Evolutionary conservation across 495 filamentous ascomycete genomes (phyloP).

Genomic region (Xylaria cubensis): DNA sequence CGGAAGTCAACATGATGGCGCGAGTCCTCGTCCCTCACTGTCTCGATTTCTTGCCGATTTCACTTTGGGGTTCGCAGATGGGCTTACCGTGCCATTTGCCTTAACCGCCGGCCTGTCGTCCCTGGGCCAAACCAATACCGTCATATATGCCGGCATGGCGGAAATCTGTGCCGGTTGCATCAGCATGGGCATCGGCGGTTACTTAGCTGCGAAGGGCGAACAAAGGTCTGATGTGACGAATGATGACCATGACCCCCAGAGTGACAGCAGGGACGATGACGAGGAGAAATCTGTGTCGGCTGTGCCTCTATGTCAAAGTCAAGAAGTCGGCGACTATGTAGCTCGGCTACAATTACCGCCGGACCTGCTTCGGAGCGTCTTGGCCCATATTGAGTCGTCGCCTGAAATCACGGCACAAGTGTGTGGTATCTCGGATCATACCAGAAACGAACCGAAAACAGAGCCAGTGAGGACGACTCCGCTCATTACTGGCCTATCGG

Average conservation of each 20-base stretch:
- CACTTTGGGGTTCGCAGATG: conserved; percentile 65
- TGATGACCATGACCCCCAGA: conserved; percentile 12
- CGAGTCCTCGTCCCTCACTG: conserved; percentile 21
- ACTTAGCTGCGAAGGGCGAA: conserved; percentile 75
- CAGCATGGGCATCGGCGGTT: conserved; percentile 75
- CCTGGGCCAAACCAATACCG: conserved; percentile 67
- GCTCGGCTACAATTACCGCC: conserved; percentile 60
- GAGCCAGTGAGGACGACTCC: conserved; percentile 36
- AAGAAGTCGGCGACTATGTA: conserved; percentile 36
- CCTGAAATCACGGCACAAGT: conserved; percentile 57
- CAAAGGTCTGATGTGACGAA: conserved; percentile 35
- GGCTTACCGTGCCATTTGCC: conserved; percentile 70
- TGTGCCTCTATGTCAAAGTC: conserved; percentile 16
- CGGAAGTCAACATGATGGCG: conserved; percentile 11
- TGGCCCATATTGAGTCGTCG: conserved; percentile 69
- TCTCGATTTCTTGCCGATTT: conserved; percentile 49
- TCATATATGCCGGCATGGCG: conserved; percentile 71
- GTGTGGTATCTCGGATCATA: conserved; percentile 5
- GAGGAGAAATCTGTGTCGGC: conserved; percentile 10
- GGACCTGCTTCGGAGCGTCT: conserved; percentile 72
- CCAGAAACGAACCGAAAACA: conserved; percentile 15
- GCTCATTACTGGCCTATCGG: conserved; percentile 52
- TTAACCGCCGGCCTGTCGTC: conserved; percentile 68
- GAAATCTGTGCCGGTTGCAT: conserved; percentile 70
- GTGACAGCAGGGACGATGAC: conserved; percentile 2